phyloP scores from a whole-genome alignment of 2,329 filamentous ascomycete species.

The Nothomitra cinnamomea region DNA sequence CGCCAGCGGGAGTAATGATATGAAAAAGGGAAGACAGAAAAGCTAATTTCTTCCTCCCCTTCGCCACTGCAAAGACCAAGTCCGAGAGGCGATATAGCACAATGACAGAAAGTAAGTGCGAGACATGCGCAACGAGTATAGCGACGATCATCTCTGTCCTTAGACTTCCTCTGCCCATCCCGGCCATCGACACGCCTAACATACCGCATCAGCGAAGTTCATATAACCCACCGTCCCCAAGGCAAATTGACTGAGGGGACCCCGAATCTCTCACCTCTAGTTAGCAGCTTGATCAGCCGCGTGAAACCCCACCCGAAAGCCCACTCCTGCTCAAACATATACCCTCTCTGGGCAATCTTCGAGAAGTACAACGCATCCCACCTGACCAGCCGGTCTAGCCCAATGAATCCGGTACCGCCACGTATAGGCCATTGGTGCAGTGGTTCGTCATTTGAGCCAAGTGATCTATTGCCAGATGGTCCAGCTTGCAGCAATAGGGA shows the following conservation, averaged over 20 bases:
- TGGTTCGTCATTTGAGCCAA: neutral
- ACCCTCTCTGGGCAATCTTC: constrained; percentile 42
- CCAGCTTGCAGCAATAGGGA: constrained; percentile 27
- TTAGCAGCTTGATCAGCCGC: constrained; percentile 24
- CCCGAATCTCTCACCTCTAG: neutral
- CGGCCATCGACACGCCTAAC: neutral
- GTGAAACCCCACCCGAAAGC: constrained; percentile 51
- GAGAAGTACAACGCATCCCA: constrained; percentile 75
- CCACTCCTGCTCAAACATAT: constrained; percentile 71
- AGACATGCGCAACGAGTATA: constrained; percentile 50
- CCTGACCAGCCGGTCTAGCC: constrained; percentile 40
- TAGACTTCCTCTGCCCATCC: neutral
- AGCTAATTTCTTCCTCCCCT: constrained; percentile 30
- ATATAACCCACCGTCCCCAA: neutral
- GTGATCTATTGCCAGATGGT: neutral
- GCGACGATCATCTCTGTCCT: constrained; percentile 30
- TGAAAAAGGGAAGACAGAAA: constrained; percentile 59
- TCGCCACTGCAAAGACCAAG: constrained; percentile 31
- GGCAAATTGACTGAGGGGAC: neutral
- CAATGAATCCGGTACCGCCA: neutral
- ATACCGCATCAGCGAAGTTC: too few species aligned
- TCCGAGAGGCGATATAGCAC: constrained; percentile 50
- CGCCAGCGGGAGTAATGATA: constrained; percentile 68
- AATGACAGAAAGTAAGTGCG: constrained; percentile 61
- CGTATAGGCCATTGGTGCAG: constrained; percentile 5